These are phyloP conservation scores for Nicotiana sylvestris DNA, from an alignment of 257 asterid genomes.

Conservation along the genomic window DNA sequence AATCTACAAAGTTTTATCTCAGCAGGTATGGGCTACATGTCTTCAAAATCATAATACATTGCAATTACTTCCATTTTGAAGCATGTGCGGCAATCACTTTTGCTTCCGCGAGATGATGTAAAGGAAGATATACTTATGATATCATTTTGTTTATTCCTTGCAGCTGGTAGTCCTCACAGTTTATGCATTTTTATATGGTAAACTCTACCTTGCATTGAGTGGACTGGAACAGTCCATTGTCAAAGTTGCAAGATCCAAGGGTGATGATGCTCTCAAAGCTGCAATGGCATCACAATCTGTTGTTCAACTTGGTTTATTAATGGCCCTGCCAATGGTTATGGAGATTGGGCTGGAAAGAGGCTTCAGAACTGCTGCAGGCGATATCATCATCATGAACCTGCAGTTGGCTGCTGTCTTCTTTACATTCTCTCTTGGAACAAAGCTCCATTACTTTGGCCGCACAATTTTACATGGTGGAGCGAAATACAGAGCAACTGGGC, in stretches of 20 bases:
- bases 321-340: slow-evolving; percentile 95
- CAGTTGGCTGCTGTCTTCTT: slow-evolving; percentile 90
- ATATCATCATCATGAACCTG: slow-evolving; percentile 82
- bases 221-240: slow-evolving; percentile 79
- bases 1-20: not conserved
- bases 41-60: not conserved
- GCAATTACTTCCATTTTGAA: not conserved
- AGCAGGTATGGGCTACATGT: not conserved
- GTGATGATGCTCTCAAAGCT: slow-evolving; percentile 62
- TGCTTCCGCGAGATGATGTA: not conserved
- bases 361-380: slow-evolving; percentile 79
- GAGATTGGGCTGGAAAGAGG: slow-evolving; percentile 96
- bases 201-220: slow-evolving; percentile 77
- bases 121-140: slow-evolving; percentile 5
- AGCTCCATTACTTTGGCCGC: slow-evolving; percentile 91
- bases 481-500: slow-evolving; percentile 94
- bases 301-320: slow-evolving; percentile 86
- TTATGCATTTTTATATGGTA: slow-evolving; percentile 83
- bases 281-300: slow-evolving; percentile 89
- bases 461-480: slow-evolving; percentile 94
- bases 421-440: slow-evolving; percentile 92
- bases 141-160: slow-evolving; percentile 17
- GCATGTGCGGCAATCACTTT: not conserved
- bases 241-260: slow-evolving; percentile 57
- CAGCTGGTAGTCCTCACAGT: slow-evolving; percentile 90